Base-by-base conservation (phyloP, 805 yeast species). In the Henningerozyma blattae region DNA sequence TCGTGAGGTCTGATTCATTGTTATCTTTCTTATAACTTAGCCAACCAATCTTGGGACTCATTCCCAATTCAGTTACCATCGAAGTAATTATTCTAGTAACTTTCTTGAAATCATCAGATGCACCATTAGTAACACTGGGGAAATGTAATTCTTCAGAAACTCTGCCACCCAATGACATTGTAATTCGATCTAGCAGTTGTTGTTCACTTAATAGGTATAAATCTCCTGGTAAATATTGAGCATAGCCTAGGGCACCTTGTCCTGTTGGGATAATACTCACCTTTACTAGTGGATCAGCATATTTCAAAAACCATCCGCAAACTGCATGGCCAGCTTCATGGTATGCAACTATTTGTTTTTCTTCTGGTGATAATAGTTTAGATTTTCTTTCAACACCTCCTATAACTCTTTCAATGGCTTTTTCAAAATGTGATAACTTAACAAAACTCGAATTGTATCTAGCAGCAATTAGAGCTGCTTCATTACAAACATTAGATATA, bases 241-340 rank as follows among this genome's bases (percentile, higher is more conserved):
- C 98, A 56, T 93, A 91, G 16, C 99, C 99, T 34, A 91, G 67
- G 3, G 97, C 95, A 43, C 94, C 95, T 59, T 81, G 91, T 13
- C 97, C 97, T 49, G 97, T 72, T 27, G 99, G 98, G 40, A 91
- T 84, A 48, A 93, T 91, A 13, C 96, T 84, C 15, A 91, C 98
- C 64, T 91, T 91, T 39, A 91, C 67, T 37, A 93, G 64, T 6
- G 98, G 98, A 54, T 89, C 95, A 2, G 97, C 95, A 57, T 71
- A 70, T 56, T 82, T 73, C 50, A 91, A 68, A 52, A 66, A 86
- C 99, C 98, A 91, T 10, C 98, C 98, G 58, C 97, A 87, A 40
- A 91, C 74, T 9, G 99, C 98, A 60, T 93, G 98, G 4, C 98
- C 99, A 3, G 99, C 98, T 59, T 91, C 99, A 55, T 93, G 98